Evolutionary conservation across 73 alveolate species (phyloP).

Genomic region (Paraurostyla sp.): DNA sequence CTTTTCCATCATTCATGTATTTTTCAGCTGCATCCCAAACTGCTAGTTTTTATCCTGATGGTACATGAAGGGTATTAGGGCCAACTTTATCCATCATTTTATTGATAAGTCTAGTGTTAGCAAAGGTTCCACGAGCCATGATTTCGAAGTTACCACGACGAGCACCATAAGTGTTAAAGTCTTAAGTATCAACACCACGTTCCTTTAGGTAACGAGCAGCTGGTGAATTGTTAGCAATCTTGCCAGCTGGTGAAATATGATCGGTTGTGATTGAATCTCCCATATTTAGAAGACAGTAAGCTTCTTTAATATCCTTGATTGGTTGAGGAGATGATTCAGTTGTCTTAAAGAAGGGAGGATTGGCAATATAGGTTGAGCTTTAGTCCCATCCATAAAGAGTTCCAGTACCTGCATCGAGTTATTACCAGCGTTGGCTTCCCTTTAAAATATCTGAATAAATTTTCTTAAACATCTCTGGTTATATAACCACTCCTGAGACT

Average conservation of each 20-base stretch:
- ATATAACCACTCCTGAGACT: slow-evolving; percentile 65
- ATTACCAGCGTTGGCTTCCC: slow-evolving; percentile 83
- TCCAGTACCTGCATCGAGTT: slow-evolving; percentile 76
- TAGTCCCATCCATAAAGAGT: slow-evolving; percentile 78
- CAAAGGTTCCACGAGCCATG: slow-evolving; percentile 96
- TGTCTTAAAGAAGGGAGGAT: slow-evolving; percentile 91
- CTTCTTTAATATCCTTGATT: slow-evolving; percentile 68
- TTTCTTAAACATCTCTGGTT: slow-evolving; percentile 79
- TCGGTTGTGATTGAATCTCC: slow-evolving; percentile 94
- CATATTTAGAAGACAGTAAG: slow-evolving; percentile 77
- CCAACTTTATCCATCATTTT: slow-evolving; percentile 79
- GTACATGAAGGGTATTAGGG: slow-evolving; percentile 89
- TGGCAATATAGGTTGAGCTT: slow-evolving; percentile 81
- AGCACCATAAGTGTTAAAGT: slow-evolving; percentile 94
- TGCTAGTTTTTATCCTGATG: slow-evolving; percentile 82
- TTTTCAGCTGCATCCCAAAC: slow-evolving; percentile 88
- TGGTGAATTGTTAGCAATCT: slow-evolving; percentile 80
- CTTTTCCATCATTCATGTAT: slow-evolving; percentile 72
- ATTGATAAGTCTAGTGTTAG: slow-evolving; percentile 89
- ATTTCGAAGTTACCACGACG: slow-evolving; percentile 94
- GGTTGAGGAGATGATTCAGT: slow-evolving; percentile 67
- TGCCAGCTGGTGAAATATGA: slow-evolving; percentile 96
- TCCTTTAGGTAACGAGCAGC: slow-evolving; percentile 76
- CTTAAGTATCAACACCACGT: slow-evolving; percentile 81
- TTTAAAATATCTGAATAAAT: slow-evolving; percentile 67